Percentiles rank a stretch among this genome's conserved stretches.
Conservation (phyloP, 2,329 filamentous ascomycete species). For the Passalora sequoiae region DNA sequence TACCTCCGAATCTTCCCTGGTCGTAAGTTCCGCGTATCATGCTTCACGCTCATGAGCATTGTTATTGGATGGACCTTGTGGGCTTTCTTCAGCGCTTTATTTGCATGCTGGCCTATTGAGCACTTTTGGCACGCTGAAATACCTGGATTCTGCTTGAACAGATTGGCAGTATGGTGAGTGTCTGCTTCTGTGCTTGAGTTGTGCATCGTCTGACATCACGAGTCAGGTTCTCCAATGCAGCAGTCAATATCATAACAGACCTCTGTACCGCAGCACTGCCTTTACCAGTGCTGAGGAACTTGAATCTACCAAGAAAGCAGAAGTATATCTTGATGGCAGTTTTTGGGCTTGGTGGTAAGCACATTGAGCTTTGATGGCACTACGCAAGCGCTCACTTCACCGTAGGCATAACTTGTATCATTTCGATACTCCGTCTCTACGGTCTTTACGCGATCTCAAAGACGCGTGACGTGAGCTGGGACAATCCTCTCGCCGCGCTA, state of each 20-base stretch:
- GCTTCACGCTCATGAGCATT: slow-evolving; percentile 26
- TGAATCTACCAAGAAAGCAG: slow-evolving; percentile 30
- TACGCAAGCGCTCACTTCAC: not conserved
- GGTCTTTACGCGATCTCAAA: slow-evolving; percentile 25
- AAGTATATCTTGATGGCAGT: slow-evolving; percentile 31
- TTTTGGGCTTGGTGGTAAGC: slow-evolving; percentile 31
- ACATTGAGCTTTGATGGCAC: not conserved
- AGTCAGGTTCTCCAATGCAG: slow-evolving; percentile 28
- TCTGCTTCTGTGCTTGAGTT: not conserved
- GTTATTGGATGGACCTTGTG: slow-evolving; percentile 28
- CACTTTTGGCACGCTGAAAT: slow-evolving; percentile 28
- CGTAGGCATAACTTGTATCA: slow-evolving; percentile 24
- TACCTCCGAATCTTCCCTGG: slow-evolving; percentile 34
- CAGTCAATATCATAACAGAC: slow-evolving; percentile 34
- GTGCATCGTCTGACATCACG: not conserved
- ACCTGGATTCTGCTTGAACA: slow-evolving; percentile 23
- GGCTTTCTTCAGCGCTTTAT: slow-evolving; percentile 29
- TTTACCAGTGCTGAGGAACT: slow-evolving; percentile 29
- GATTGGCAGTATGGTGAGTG: slow-evolving; percentile 29
- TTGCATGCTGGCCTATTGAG: slow-evolving; percentile 30
- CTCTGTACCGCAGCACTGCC: slow-evolving; percentile 31
- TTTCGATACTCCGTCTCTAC: slow-evolving; percentile 26
- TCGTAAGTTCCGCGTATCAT: slow-evolving; percentile 23
- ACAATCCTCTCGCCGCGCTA: slow-evolving; percentile 26
- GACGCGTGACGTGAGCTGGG: slow-evolving; percentile 25